These are phyloP conservation scores for Russula lepida DNA, from an alignment of 768 basidiomycete species.

Conservation along the genomic window DNA sequence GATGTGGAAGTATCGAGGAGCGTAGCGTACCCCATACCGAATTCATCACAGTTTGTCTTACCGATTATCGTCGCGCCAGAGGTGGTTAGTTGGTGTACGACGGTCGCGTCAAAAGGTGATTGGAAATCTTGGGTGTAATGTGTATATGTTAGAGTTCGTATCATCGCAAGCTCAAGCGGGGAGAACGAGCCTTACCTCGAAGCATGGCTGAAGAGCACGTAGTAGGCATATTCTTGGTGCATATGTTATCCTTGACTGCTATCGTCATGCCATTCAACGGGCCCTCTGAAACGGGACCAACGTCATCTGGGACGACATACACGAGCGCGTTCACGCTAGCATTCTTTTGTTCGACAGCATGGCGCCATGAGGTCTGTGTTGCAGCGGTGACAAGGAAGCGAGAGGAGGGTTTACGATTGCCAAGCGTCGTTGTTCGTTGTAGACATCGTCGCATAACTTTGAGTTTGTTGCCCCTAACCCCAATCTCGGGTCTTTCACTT, in stretches of 20 bases:
- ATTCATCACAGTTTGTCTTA: constrained; percentile 95
- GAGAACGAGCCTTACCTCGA: constrained; percentile 34
- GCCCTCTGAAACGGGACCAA: constrained; percentile 12
- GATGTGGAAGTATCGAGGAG: background rate
- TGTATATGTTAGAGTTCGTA: background rate
- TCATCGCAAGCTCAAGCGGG: background rate
- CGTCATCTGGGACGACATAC: constrained; percentile 17
- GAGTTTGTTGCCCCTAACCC: constrained; percentile 16
- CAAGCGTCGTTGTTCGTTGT: background rate
- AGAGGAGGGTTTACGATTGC: background rate
- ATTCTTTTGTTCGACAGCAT: constrained; percentile 27
- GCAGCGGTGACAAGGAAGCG: constrained; percentile 2
- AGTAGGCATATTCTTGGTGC: constrained; percentile 52
- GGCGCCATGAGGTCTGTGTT: constrained; percentile 4
- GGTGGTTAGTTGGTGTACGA: constrained; percentile 51
- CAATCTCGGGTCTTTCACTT: constrained; percentile 10
- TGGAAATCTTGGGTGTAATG: constrained; percentile 44
- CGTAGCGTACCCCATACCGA: constrained; percentile 87
- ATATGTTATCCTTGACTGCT: constrained; percentile 85
- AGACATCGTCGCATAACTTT: constrained; percentile 17
- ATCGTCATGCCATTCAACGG: constrained; percentile 41
- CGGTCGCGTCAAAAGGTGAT: constrained; percentile 84
- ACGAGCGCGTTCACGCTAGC: constrained; percentile 50
- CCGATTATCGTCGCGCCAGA: constrained; percentile 70
- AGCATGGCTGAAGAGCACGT: constrained; percentile 79